Evolutionary conservation across 2,329 filamentous ascomycete genomes (phyloP).

Genomic region (Colletotrichum zoysiae): DNA sequence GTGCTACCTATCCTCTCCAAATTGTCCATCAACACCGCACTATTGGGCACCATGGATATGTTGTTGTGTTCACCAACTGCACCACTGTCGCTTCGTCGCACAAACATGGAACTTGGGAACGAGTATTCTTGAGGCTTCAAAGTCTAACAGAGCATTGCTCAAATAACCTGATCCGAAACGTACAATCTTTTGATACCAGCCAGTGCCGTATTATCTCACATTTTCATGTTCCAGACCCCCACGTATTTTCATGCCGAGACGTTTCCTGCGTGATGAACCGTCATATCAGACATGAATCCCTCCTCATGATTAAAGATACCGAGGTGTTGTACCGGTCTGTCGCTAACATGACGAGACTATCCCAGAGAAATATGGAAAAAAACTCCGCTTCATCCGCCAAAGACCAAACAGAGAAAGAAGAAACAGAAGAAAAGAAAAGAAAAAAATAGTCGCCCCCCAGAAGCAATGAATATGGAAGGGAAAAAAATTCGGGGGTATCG

Average conservation of each 20-base stretch:
- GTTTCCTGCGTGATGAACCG: background rate
- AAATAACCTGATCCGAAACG: background rate
- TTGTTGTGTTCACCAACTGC: background rate
- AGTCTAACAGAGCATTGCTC: background rate
- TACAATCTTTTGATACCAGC: slow-evolving; percentile 1
- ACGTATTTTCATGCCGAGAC: background rate
- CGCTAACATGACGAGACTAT: slow-evolving; percentile 20
- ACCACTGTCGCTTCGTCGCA: background rate
- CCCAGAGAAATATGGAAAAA: background rate
- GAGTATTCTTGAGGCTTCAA: background rate
- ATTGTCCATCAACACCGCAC: background rate
- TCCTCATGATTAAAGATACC: slow-evolving; percentile 7
- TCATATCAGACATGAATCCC: slow-evolving; percentile 7
- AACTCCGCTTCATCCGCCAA: background rate
- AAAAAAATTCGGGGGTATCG: slow-evolving; percentile 38
- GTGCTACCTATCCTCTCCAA: background rate
- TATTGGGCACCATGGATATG: background rate
- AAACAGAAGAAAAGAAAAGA: too few species aligned
- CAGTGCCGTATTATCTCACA: background rate
- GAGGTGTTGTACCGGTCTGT: background rate
- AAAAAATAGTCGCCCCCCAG: background rate
- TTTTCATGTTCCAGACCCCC: slow-evolving; percentile 1
- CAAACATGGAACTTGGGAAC: too few species aligned
- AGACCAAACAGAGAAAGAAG: background rate
- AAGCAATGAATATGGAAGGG: slow-evolving; percentile 14